These are phyloP conservation scores for Penicillium sp. DNA, from an alignment of 2,329 filamentous ascomycete species.

Conservation along the genomic window DNA sequence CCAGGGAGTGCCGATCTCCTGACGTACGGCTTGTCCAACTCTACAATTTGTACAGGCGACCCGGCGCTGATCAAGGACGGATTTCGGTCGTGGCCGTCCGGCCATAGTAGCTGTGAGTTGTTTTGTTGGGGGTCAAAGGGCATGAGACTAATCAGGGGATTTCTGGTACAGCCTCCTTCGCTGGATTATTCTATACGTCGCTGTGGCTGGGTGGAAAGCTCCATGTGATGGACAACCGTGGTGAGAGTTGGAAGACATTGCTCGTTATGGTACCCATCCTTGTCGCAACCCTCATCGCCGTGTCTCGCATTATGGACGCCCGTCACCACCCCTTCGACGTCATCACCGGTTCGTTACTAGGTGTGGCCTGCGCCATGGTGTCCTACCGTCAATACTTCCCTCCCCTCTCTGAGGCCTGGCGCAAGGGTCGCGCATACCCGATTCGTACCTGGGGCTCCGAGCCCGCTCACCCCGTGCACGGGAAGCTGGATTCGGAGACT, in stretches of 20 bases:
- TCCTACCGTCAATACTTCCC: slow-evolving; percentile 59
- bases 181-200: slow-evolving; percentile 56
- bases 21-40: slow-evolving; percentile 43
- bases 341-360: slow-evolving; percentile 51
- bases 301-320: slow-evolving; percentile 58
- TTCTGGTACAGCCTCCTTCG: slow-evolving; percentile 48
- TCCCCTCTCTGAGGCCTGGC: slow-evolving; percentile 50
- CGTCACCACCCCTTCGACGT: slow-evolving; percentile 59
- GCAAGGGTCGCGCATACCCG: slow-evolving; percentile 55
- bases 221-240: slow-evolving; percentile 55
- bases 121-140: background rate
- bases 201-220: slow-evolving; percentile 57
- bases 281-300: slow-evolving; percentile 51
- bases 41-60: slow-evolving; percentile 49
- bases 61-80: slow-evolving; percentile 53
- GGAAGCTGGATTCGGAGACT: background rate
- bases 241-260: slow-evolving; percentile 57
- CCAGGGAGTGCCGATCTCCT: slow-evolving; percentile 33
- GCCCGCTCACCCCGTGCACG: slow-evolving; percentile 28
- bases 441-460: slow-evolving; percentile 54
- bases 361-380: slow-evolving; percentile 49
- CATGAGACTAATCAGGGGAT: slow-evolving; percentile 15
- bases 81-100: slow-evolving; percentile 56
- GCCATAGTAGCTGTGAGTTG: slow-evolving; percentile 49
- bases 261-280: slow-evolving; percentile 51